Percentiles rank a stretch among this genome's conserved stretches.
phyloP scores from a whole-genome alignment of 1,284 basidiomycete species.

The Ganoderma lingzhi region DNA sequence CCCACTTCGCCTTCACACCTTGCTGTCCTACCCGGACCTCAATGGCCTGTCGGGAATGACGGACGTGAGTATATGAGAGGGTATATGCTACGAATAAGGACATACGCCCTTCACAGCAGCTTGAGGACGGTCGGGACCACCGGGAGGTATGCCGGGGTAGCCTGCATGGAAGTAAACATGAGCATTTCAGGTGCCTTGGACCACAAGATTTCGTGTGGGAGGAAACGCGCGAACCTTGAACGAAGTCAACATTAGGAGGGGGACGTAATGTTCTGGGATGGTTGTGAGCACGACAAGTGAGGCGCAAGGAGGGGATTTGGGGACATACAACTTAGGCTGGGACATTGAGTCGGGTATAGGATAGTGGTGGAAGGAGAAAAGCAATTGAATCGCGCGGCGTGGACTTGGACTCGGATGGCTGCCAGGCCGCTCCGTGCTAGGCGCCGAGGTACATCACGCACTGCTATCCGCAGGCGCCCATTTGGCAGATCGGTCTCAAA shows the following conservation, averaged over 20 bases:
- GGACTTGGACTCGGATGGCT: not conserved
- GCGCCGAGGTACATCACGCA: slow-evolving; percentile 32
- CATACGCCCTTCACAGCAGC: slow-evolving; percentile 84
- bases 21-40: slow-evolving; percentile 78
- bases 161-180: slow-evolving; percentile 50
- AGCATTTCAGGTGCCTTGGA: slow-evolving; percentile 19
- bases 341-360: slow-evolving; percentile 37
- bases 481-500: slow-evolving; percentile 13
- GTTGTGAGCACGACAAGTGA: slow-evolving; percentile 5
- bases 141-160: slow-evolving; percentile 83
- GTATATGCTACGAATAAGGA: slow-evolving; percentile 29
- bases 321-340: slow-evolving; percentile 33
- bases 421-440: slow-evolving; percentile 14
- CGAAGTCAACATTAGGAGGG: slow-evolving; percentile 85
- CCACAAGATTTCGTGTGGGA: slow-evolving; percentile 9
- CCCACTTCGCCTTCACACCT: slow-evolving; percentile 90
- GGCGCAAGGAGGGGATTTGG: not conserved
- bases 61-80: not conserved
- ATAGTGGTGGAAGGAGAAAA: slow-evolving; percentile 16
- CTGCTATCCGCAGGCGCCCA: slow-evolving; percentile 34
- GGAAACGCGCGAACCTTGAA: slow-evolving; percentile 62
- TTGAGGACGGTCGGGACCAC: slow-evolving; percentile 72
- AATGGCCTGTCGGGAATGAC: slow-evolving; percentile 61
- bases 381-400: slow-evolving; percentile 3
- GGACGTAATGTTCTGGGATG: slow-evolving; percentile 71